These are phyloP conservation scores for Cystobasidium ongulense DNA, from an alignment of 768 basidiomycete genomes.

Conservation along the genomic window DNA sequence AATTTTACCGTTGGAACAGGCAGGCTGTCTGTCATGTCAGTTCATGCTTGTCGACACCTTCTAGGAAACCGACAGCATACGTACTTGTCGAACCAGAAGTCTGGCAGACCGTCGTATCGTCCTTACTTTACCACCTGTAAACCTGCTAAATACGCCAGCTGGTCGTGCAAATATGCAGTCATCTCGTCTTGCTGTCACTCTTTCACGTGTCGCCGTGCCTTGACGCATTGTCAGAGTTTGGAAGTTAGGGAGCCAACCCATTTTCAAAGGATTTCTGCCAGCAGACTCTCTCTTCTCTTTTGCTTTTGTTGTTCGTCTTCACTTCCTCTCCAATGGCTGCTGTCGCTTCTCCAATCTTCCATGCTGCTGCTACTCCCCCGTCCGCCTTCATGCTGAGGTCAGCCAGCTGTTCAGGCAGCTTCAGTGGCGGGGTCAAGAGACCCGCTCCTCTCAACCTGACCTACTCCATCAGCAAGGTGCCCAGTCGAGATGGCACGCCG, in stretches of 20 bases:
- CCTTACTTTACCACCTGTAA: not conserved
- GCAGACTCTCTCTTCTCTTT: not conserved
- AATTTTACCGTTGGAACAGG: too few relatives aligned
- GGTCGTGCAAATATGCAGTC: not conserved
- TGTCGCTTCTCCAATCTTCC: not conserved
- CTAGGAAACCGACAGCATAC: too few relatives aligned
- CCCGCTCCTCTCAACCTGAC: conserved; percentile 14
- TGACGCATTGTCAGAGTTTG: too few relatives aligned
- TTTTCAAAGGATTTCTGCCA: not conserved
- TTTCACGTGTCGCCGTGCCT: too few relatives aligned
- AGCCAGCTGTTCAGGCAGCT: not conserved
- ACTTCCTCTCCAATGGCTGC: not conserved
- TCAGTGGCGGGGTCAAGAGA: not conserved
- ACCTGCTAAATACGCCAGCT: not conserved
- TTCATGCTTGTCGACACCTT: too few relatives aligned
- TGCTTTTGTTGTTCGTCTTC: not conserved
- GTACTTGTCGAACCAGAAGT: not conserved
- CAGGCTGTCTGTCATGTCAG: too few relatives aligned
- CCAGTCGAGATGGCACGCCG: conserved; percentile 9
- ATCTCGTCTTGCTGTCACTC: not conserved
- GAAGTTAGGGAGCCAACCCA: not conserved
- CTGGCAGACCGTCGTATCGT: not conserved
- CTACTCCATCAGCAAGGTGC: conserved; percentile 5
- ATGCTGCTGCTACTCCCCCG: not conserved
- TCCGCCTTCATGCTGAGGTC: not conserved